Evolutionary conservation across 2,329 filamentous ascomycete species (phyloP), one percentile per base, ranked within the genome.

Genomic region (Beauveria sp.): DNA sequence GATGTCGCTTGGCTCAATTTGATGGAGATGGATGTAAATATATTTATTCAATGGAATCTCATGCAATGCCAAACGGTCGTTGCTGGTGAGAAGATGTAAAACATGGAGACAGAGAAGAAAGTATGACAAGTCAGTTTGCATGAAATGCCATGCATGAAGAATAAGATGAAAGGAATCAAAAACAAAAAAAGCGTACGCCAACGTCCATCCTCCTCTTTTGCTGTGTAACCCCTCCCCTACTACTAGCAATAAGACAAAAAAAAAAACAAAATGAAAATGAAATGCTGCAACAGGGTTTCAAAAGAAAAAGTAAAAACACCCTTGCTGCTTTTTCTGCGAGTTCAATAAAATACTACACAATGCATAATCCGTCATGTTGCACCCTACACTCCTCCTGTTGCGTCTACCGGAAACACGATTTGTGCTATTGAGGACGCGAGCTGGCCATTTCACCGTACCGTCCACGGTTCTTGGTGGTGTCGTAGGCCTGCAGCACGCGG

Each of bases 401-500:
- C 9, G 4, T 34, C 24, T 18, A 7, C 41, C 5, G 9, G 3
- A 43, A 43, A 34, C 34, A 44, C 53, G 10, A 6, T 3, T 26
- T 9, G 16, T 18, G 28, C 41, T 47, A 54, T 60, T 54, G 50
- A 20, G 73, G 70, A 62, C 76, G 70, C 58, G 77, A 79, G 61
- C 75, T 78, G 62, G 86, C 85, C 93, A 99, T 97, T 80, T 99
- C 94, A 72, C 94, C 94, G 77, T 96, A 97, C 65, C 90, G 81
- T 54, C 94, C 94, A 79, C 94, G 84, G 72, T 91, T 86, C 73
- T 89, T 88, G 64, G 94, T 99, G 57, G 94, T 99, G 77, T 99
- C 94, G 77, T 99, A 99, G 64, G 94, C 94, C 77, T 97, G 93
- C 71, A 99, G 81, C 64, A 99, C 90, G 68, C 93, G 84, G 67